phyloP scores from a whole-genome alignment of 2,329 filamentous ascomycete species.

The Didymosphaeria variabile region DNA sequence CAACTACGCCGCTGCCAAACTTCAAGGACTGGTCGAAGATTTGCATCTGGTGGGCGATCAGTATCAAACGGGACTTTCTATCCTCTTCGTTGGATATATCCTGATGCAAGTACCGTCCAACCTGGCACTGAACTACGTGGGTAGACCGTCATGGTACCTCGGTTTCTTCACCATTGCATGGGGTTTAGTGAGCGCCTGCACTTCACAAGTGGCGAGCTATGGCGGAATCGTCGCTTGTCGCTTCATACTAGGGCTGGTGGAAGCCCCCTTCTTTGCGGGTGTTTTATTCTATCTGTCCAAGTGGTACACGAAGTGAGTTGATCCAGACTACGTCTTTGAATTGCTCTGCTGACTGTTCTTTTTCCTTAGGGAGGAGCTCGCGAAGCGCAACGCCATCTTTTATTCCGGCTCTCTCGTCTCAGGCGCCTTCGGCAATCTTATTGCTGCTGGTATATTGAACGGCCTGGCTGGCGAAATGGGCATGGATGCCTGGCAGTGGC shows the following conservation, averaged over 20 bases:
- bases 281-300: slow-evolving; percentile 36
- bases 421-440: slow-evolving; percentile 62
- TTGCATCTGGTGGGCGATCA: slow-evolving; percentile 27
- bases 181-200: slow-evolving; percentile 53
- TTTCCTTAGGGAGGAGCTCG: slow-evolving; percentile 53
- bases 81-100: slow-evolving; percentile 32
- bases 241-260: slow-evolving; percentile 22
- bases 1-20: slow-evolving; percentile 31
- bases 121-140: slow-evolving; percentile 60
- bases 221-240: slow-evolving; percentile 28
- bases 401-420: slow-evolving; percentile 61
- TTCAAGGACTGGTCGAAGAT: slow-evolving; percentile 29
- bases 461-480: slow-evolving; percentile 43
- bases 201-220: slow-evolving; percentile 49
- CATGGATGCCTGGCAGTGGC: slow-evolving; percentile 48
- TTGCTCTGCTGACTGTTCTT: neutral
- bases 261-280: slow-evolving; percentile 29
- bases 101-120: slow-evolving; percentile 62
- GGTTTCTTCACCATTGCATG: slow-evolving; percentile 56
- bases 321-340: neutral
- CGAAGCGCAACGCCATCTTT: slow-evolving; percentile 61
- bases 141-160: slow-evolving; percentile 64
- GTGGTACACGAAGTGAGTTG: slow-evolving; percentile 59
- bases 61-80: slow-evolving; percentile 29
- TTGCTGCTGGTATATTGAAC: slow-evolving; percentile 61